A percentile compares a stretch with the other conserved stretches of the same genome.
Conservation (phyloP, 2,329 filamentous ascomycete species). For the Herpotrichia juniperi region DNA sequence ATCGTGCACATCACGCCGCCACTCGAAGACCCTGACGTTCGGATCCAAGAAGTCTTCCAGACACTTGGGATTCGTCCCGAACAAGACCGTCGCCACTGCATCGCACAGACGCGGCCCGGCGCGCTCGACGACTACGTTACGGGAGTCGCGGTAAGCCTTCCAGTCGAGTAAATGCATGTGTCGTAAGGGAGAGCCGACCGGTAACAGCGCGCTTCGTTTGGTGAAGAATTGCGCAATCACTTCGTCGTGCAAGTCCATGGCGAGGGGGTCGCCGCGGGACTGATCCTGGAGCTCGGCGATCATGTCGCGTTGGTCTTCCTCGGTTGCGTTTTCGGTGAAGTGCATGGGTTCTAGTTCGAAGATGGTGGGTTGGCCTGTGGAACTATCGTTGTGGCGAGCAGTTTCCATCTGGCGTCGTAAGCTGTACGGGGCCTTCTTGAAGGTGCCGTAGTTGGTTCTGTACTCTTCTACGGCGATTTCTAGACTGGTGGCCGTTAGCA, state of each 20-base stretch:
- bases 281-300: background rate
- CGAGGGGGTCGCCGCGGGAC: background rate
- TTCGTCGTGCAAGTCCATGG: constrained; percentile 4
- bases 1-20: constrained; percentile 11
- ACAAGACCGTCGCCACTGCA: constrained; percentile 21
- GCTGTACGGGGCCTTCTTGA: background rate
- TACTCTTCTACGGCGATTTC: background rate
- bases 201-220: background rate
- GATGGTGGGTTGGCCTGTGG: background rate
- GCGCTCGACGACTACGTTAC: constrained; percentile 1
- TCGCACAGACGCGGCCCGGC: constrained; percentile 20
- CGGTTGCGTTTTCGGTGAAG: background rate
- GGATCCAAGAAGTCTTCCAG: constrained; percentile 20
- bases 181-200: background rate
- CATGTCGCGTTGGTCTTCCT: background rate
- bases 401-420: background rate
- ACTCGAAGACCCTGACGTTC: constrained; percentile 14
- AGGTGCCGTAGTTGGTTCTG: background rate
- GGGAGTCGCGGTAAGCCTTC: background rate
- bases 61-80: constrained; percentile 15
- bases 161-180: constrained; percentile 9
- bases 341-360: background rate
- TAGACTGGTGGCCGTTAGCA: background rate
- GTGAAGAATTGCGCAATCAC: background rate
- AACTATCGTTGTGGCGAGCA: background rate